Base-by-base conservation (phyloP, 140 eudicot species). In the Erigeron philadelphicus region DNA sequence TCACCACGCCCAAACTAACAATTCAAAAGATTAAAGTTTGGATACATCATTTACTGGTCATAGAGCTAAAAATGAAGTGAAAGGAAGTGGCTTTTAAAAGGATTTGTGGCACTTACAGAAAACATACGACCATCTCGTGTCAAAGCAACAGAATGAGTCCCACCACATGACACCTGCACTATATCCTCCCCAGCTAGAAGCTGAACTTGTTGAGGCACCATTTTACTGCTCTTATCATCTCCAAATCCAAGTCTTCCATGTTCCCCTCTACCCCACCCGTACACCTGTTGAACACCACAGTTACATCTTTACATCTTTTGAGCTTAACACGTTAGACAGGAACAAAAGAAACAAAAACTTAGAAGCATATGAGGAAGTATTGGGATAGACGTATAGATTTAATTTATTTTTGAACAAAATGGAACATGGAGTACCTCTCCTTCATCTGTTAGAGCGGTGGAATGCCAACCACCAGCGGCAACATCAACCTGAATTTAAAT, bases 391-490 rank as follows among this genome's bases (percentile, higher is more conserved):
- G 19, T 31, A 5, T 47, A 59, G 8, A 64, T 5, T 59, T 35
- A 23, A 6, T 31, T 38, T 41, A 41, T 57, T 41, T 35, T 66
- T 43, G 45, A 61, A 75, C 43, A 73, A 67, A 67, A 52, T 31
- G 48, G 67, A 19, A 52, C 9, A 44, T 10, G 5, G 58, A 44
- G 45, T 83, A 94, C 99, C 97, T 94, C 99, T 71, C 99, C 99
- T 50, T 85, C 95, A 73, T 85, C 95, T 50, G 99, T 94, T 75
- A 94, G 44, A 69, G 95, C 96, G 1, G 97, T 87, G 66, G 99
- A 94, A 89, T 94, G 99, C 99, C 99, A 94, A 41, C 99, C 99
- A 66, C 99, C 99, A 10, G 99, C 99, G 66, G 99, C 99, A 76
- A 94, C 82, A 80, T 87, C 97, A 67, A 94, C 95, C 99, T 89